Evolutionary conservation across 2,329 filamentous ascomycete genomes (phyloP).

Genomic region (Thielaviopsis punctulata): DNA sequence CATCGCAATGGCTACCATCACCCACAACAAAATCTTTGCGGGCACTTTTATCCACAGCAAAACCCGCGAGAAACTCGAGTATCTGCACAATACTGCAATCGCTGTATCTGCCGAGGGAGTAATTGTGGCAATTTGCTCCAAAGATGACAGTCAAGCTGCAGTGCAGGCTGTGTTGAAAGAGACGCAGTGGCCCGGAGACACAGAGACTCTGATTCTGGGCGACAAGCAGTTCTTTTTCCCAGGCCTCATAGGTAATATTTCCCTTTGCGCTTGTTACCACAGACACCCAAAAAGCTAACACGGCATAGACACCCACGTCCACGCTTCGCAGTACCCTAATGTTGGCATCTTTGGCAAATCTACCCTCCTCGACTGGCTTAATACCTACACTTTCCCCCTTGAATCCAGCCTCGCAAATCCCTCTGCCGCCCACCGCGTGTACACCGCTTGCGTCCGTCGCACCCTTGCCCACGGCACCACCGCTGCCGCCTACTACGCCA

Average conservation of each 20-base stretch:
- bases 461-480: constrained; percentile 86
- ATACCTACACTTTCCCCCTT: constrained; percentile 87
- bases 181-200: constrained; percentile 27
- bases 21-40: constrained; percentile 29
- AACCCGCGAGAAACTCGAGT: constrained; percentile 29
- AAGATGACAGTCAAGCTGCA: constrained; percentile 18
- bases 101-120: constrained; percentile 32
- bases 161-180: constrained; percentile 21
- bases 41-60: constrained; percentile 40
- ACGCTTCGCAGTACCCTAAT: constrained; percentile 91
- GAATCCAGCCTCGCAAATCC: constrained; percentile 57
- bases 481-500: constrained; percentile 87
- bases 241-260: constrained; percentile 52
- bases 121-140: constrained; percentile 31
- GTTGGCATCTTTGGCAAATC: constrained; percentile 84
- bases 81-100: constrained; percentile 32
- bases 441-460: constrained; percentile 58
- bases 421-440: constrained; percentile 49
- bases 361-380: constrained; percentile 83
- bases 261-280: neutral
- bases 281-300: constrained; percentile 13
- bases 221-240: constrained; percentile 63
- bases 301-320: constrained; percentile 74
- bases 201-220: constrained; percentile 22
- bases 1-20: neutral